Conservation (phyloP, 805 yeast genomes). For the Hanseniaspora taiwanica region DNA sequence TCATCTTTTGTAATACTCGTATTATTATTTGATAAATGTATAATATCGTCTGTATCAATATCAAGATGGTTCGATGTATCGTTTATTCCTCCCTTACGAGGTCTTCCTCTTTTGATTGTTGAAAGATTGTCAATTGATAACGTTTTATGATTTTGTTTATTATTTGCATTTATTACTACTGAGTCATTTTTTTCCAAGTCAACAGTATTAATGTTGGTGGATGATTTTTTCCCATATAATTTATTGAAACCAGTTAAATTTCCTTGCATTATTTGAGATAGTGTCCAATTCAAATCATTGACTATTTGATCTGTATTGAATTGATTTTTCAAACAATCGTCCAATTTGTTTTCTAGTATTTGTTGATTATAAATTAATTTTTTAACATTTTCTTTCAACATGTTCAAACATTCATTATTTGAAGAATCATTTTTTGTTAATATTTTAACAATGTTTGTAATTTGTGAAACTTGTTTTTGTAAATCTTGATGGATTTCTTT, state of each 20-base stretch:
- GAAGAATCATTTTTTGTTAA: slow-evolving; percentile 5
- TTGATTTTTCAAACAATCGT: slow-evolving; percentile 23
- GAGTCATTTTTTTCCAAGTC: too few species aligned
- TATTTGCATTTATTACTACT: too few species aligned
- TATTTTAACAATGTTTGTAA: slow-evolving; percentile 2
- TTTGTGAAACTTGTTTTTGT: background rate
- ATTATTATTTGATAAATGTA: slow-evolving; percentile 7
- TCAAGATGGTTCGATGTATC: too few species aligned
- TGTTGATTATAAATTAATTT: slow-evolving; percentile 22
- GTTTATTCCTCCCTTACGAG: too few species aligned
- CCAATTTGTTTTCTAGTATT: slow-evolving; percentile 23
- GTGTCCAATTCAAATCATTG: slow-evolving; percentile 16
- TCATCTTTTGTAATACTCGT: slow-evolving; percentile 2
- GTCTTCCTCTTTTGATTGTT: slow-evolving; percentile 2
- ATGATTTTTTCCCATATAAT: too few species aligned
- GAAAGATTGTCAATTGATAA: background rate
- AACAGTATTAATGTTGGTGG: too few species aligned
- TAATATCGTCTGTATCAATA: too few species aligned
- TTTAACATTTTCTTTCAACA: slow-evolving; percentile 16
- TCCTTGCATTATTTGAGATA: slow-evolving; percentile 9
- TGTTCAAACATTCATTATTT: slow-evolving; percentile 9
- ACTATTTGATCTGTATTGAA: slow-evolving; percentile 23
- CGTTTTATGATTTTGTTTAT: slow-evolving; percentile 2
- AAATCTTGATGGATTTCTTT: slow-evolving; percentile 7
- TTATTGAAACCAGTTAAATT: too few species aligned